Evolutionary conservation across 768 basidiomycete species (phyloP).

Genomic region (Pulveroboletus sp.): DNA sequence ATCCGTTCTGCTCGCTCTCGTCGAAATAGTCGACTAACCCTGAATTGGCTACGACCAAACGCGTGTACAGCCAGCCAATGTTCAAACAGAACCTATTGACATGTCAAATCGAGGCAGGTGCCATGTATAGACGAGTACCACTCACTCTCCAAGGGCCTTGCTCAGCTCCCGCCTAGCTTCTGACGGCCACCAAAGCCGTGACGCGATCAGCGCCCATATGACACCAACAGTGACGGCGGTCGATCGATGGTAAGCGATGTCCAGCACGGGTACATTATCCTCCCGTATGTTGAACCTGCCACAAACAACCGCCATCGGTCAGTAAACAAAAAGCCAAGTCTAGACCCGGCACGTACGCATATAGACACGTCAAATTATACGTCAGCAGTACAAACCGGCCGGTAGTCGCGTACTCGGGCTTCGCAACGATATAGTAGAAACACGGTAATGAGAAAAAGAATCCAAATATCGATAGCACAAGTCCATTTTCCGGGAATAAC

Average conservation of each 20-base stretch:
- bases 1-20: slow-evolving; percentile 7
- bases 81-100: slow-evolving; percentile 80
- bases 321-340: not conserved
- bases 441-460: slow-evolving; percentile 91
- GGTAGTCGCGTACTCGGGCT: slow-evolving; percentile 71
- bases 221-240: slow-evolving; percentile 83
- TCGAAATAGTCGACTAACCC: slow-evolving; percentile 50
- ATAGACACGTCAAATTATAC: slow-evolving; percentile 85
- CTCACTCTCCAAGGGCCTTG: slow-evolving; percentile 83
- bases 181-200: slow-evolving; percentile 93
- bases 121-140: slow-evolving; percentile 7
- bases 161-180: slow-evolving; percentile 89
- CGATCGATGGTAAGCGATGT: slow-evolving; percentile 76
- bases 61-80: slow-evolving; percentile 92
- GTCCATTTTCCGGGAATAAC: slow-evolving; percentile 71
- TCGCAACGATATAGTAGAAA: slow-evolving; percentile 84
- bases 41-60: slow-evolving; percentile 85
- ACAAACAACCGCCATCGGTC: not conserved
- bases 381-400: slow-evolving; percentile 82
- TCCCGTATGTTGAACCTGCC: slow-evolving; percentile 78
- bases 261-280: slow-evolving; percentile 55
- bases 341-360: slow-evolving; percentile 42
- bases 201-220: slow-evolving; percentile 85
- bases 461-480: slow-evolving; percentile 77
- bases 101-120: not conserved